These are phyloP conservation scores for Colletotrichum aenigma DNA, from an alignment of 2,329 filamentous ascomycete genomes.

Conservation along the genomic window DNA sequence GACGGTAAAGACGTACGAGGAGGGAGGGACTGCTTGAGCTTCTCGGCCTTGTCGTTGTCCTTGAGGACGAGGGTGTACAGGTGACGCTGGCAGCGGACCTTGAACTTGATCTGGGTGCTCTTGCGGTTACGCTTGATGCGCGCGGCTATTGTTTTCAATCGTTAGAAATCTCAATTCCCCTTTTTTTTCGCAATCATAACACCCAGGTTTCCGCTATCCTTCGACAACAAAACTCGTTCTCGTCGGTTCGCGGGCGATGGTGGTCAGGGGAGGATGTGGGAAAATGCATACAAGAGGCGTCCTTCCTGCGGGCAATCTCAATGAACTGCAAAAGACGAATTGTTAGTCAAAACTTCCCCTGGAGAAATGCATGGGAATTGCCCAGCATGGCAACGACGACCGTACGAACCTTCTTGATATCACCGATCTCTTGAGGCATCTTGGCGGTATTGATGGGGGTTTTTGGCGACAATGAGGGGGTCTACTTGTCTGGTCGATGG, in stretches of 20 bases:
- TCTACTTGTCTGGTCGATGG: conserved; percentile 4
- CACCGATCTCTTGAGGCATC: conserved; percentile 98
- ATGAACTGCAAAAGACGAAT: conserved; percentile 74
- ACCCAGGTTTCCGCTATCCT: conserved; percentile 3
- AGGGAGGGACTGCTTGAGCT: conserved; percentile 98
- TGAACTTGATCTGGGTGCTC: conserved; percentile 98
- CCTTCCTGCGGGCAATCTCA: conserved; percentile 99
- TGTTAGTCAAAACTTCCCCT: conserved; percentile 27
- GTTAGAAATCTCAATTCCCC: conserved; percentile 31
- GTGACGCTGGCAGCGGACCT: conserved; percentile 97
- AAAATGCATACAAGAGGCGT: conserved; percentile 89
- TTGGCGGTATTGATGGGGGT: conserved; percentile 58
- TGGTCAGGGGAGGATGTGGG: background rate
- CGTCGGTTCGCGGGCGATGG: background rate
- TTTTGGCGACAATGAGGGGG: conserved; percentile 19
- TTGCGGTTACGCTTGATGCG: conserved; percentile 96
- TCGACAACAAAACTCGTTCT: background rate
- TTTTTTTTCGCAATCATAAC: conserved; percentile 15
- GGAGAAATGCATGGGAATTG: background rate
- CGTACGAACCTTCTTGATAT: conserved; percentile 82
- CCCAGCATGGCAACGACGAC: background rate
- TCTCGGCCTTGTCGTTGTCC: conserved; percentile 99
- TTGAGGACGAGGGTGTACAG: conserved; percentile 98
- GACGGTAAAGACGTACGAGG: conserved; percentile 73
- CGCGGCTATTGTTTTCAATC: conserved; percentile 61